Conservation (phyloP, 768 basidiomycete species). For the Calocera cornea region DNA sequence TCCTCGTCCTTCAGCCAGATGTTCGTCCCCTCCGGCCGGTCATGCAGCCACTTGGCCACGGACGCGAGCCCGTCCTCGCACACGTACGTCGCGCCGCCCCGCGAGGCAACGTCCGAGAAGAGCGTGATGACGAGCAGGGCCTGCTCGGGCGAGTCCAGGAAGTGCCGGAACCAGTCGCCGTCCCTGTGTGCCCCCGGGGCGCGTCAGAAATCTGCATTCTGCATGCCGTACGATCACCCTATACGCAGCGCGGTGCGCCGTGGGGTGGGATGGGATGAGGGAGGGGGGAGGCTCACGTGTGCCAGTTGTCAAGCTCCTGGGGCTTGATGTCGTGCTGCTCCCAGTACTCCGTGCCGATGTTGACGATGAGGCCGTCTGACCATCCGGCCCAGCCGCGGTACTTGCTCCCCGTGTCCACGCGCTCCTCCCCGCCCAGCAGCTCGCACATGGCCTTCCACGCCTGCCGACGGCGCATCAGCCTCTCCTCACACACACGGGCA, state of each 20-base stretch:
- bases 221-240: no score
- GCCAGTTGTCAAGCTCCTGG: conserved; percentile 46
- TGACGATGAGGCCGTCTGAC: conserved; percentile 52
- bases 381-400: conserved; percentile 15
- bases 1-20: conserved; percentile 3
- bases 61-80: conserved; percentile 39
- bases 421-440: conserved; percentile 45
- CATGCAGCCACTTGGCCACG: conserved; percentile 16
- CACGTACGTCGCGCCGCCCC: conserved; percentile 49
- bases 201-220: not conserved
- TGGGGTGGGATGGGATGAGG: no score
- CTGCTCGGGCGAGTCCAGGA: conserved; percentile 53
- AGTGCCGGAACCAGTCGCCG: conserved; percentile 20
- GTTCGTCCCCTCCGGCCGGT: conserved; percentile 15
- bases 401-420: conserved; percentile 28
- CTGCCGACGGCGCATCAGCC: not conserved
- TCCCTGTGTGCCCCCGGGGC: not conserved
- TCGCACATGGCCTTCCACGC: conserved; percentile 48
- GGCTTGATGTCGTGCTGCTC: conserved; percentile 27
- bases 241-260: no score
- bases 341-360: conserved; percentile 37
- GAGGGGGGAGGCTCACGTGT: conserved; percentile 17
- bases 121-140: conserved; percentile 49
- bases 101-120: conserved; percentile 40
- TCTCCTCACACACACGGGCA: not conserved